Conservation (phyloP, 2,329 filamentous ascomycete genomes). For the Fusarium brevicatenulatum region DNA sequence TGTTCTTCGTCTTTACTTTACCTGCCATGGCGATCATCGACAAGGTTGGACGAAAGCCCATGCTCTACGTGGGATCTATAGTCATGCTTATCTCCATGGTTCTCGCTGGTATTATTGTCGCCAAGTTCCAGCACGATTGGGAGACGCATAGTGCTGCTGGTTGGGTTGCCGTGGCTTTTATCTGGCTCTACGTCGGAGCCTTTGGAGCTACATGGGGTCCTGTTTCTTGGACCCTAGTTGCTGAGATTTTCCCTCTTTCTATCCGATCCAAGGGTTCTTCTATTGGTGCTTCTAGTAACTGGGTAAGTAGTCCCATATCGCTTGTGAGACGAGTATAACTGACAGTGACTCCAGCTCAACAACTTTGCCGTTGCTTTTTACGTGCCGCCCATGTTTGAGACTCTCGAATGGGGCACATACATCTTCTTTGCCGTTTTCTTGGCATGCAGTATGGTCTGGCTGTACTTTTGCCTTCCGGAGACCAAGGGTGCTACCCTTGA, state of each 20-base stretch:
- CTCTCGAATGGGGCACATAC: constrained; percentile 60
- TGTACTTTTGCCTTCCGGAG: constrained; percentile 62
- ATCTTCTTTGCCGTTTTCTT: constrained; percentile 66
- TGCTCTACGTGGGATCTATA: constrained; percentile 50
- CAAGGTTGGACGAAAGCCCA: constrained; percentile 53
- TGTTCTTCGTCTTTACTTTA: constrained; percentile 63
- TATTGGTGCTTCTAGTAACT: constrained; percentile 55
- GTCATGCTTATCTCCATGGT: constrained; percentile 47
- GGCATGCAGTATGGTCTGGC: constrained; percentile 57
- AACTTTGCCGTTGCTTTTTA: constrained; percentile 60
- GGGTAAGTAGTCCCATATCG: constrained; percentile 37
- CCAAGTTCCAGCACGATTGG: constrained; percentile 37
- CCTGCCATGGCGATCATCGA: constrained; percentile 52
- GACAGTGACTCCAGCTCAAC: constrained; percentile 40
- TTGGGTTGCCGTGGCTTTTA: constrained; percentile 51
- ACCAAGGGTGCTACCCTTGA: constrained; percentile 65
- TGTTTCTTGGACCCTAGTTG: constrained; percentile 58
- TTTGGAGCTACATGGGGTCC: constrained; percentile 57
- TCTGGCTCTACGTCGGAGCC: constrained; percentile 62
- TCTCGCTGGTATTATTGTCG: constrained; percentile 23
- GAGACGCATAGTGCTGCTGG: constrained; percentile 48
- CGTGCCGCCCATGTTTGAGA: constrained; percentile 52
- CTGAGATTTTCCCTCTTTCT: constrained; percentile 58
- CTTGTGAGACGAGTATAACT: neutral
- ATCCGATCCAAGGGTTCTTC: constrained; percentile 56